phyloP scores from a whole-genome alignment of 805 yeast genomes.

The Sugiyamaella floridensis region DNA sequence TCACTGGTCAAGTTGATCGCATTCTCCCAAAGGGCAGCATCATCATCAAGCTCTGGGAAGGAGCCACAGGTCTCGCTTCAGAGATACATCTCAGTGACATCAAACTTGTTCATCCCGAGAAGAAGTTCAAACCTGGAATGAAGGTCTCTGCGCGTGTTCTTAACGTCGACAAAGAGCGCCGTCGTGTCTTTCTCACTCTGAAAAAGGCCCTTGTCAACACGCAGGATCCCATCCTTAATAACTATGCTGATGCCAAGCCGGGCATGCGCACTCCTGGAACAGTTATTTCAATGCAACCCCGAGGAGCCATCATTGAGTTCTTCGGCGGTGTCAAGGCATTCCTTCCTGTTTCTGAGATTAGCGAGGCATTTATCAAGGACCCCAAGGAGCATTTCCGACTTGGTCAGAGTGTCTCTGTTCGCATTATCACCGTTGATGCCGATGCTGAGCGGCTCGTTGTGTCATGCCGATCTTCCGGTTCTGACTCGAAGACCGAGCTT shows the following conservation, averaged over 20 bases:
- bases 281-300: slow-evolving; percentile 59
- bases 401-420: slow-evolving; percentile 78
- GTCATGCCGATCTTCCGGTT: slow-evolving; percentile 51
- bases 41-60: slow-evolving; percentile 53
- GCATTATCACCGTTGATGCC: slow-evolving; percentile 51
- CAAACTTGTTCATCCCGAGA: slow-evolving; percentile 79
- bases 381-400: slow-evolving; percentile 72
- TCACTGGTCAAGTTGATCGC: slow-evolving; percentile 46
- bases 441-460: slow-evolving; percentile 54
- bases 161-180: slow-evolving; percentile 29
- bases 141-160: slow-evolving; percentile 64
- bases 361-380: slow-evolving; percentile 74
- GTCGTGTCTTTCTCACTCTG: slow-evolving; percentile 57
- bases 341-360: slow-evolving; percentile 80
- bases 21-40: slow-evolving; percentile 62
- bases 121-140: slow-evolving; percentile 80
- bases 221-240: slow-evolving; percentile 33
- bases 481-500: slow-evolving; percentile 45
- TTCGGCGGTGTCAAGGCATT: slow-evolving; percentile 74
- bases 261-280: slow-evolving; percentile 61
- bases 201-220: slow-evolving; percentile 74
- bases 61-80: slow-evolving; percentile 64
- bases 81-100: slow-evolving; percentile 75
- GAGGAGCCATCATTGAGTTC: slow-evolving; percentile 79
- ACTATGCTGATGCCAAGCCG: slow-evolving; percentile 49